Evolutionary conservation across 2,329 filamentous ascomycete genomes (phyloP).

Genomic region (Stagonosporopsis cucurbitacearum): DNA sequence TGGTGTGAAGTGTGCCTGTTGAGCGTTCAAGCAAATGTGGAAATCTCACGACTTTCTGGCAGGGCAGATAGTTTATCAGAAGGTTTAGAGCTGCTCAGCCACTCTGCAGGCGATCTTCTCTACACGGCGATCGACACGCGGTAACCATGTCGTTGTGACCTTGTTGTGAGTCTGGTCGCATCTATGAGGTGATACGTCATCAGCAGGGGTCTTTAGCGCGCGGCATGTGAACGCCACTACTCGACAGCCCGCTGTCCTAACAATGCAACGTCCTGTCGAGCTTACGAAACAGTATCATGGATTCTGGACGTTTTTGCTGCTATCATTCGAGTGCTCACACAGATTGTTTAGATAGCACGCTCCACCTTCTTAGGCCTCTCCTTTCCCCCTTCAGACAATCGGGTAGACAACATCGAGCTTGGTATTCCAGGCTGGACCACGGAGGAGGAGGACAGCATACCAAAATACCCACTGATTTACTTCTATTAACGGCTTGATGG

Average conservation of each 20-base stretch:
- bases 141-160: slow-evolving; percentile 33
- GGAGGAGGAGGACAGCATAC: background rate
- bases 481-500: no score
- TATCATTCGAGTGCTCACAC: background rate
- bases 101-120: slow-evolving; percentile 20
- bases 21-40: background rate
- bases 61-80: slow-evolving; percentile 11
- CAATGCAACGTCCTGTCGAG: background rate
- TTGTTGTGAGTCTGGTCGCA: slow-evolving; percentile 25
- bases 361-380: background rate
- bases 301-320: background rate
- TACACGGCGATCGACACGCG: slow-evolving; percentile 22
- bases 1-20: slow-evolving; percentile 2
- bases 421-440: background rate
- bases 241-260: background rate
- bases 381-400: no score
- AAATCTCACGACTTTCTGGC: background rate
- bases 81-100: slow-evolving; percentile 8
- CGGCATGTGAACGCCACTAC: slow-evolving; percentile 18
- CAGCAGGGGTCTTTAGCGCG: slow-evolving; percentile 29
- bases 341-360: background rate
- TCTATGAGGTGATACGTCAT: slow-evolving; percentile 37
- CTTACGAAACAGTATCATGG: background rate
- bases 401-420: no score
- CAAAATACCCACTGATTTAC: background rate